A percentile compares a stretch with the other conserved stretches of the same genome.
phyloP scores from a whole-genome alignment of 2,329 filamentous ascomycete genomes.

The Mycogone perniciosa region DNA sequence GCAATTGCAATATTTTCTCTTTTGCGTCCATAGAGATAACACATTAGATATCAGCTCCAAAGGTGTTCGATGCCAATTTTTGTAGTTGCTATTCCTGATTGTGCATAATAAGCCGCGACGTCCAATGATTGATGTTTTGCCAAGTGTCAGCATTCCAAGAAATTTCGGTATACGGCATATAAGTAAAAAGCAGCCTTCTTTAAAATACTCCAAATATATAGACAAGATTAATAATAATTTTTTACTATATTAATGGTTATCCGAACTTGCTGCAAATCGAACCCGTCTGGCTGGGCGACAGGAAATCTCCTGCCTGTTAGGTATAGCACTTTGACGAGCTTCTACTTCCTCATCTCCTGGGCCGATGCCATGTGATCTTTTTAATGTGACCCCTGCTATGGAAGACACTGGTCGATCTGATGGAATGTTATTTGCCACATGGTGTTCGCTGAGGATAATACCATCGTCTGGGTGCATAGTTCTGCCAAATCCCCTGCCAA shows the following conservation, averaged over 20 bases:
- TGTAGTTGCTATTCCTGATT: too few relatives aligned
- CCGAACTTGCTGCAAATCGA: conserved; percentile 23
- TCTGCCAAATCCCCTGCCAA: conserved; percentile 43
- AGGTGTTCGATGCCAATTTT: too few relatives aligned
- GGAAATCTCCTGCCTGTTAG: conserved; percentile 11
- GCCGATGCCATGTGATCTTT: conserved; percentile 19
- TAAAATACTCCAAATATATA: too few relatives aligned
- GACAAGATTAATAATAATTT: background rate
- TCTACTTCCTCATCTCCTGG: conserved; percentile 11
- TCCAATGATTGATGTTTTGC: too few relatives aligned
- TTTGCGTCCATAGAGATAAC: too few relatives aligned
- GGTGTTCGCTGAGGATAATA: conserved; percentile 27
- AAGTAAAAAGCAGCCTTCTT: too few relatives aligned
- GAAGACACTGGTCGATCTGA: background rate
- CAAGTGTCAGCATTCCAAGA: too few relatives aligned
- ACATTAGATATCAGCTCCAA: too few relatives aligned
- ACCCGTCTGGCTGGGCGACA: conserved; percentile 27
- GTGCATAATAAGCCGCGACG: too few relatives aligned
- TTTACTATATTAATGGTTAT: conserved; percentile 6
- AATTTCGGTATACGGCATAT: too few relatives aligned
- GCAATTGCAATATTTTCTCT: too few relatives aligned
- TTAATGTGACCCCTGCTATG: conserved; percentile 16
- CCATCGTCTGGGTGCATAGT: conserved; percentile 40
- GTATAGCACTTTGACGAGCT: background rate
- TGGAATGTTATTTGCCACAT: background rate